Percentiles rank a stretch among this genome's conserved stretches.
Conservation (phyloP, 148 eudicot genomes). For the Rhododendron vialii region DNA sequence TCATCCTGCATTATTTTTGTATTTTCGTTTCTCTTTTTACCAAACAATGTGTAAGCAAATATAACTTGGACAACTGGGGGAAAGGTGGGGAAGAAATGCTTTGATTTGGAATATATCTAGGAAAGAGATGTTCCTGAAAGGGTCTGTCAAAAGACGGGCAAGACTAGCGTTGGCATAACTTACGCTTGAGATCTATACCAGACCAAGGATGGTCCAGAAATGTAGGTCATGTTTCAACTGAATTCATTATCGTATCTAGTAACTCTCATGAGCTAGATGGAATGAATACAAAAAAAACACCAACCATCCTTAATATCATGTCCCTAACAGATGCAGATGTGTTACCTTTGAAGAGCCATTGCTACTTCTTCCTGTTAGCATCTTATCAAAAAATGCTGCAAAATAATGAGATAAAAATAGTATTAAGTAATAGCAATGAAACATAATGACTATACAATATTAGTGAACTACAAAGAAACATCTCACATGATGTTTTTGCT, state of each 20-base stretch:
- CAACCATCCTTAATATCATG: not conserved
- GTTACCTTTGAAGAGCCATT: slow-evolving; percentile 66
- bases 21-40: not conserved
- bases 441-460: not conserved
- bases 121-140: not conserved
- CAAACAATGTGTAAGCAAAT: not conserved
- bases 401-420: not conserved
- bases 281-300: not conserved
- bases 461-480: not conserved
- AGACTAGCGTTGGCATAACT: not conserved
- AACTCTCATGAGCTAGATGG: not conserved
- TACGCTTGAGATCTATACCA: not conserved
- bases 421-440: slow-evolving; percentile 14
- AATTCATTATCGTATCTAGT: not conserved
- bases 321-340: not conserved
- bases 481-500: slow-evolving; percentile 64
- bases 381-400: slow-evolving; percentile 64
- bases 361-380: slow-evolving; percentile 44
- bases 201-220: not conserved
- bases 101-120: not conserved
- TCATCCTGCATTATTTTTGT: not conserved
- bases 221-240: not conserved
- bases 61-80: not conserved
- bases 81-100: not conserved
- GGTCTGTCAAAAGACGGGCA: not conserved